Evolutionary conservation across 1,284 basidiomycete genomes (phyloP), one percentile per base, ranked within the genome.

Genomic region (Cerioporus squamosus): DNA sequence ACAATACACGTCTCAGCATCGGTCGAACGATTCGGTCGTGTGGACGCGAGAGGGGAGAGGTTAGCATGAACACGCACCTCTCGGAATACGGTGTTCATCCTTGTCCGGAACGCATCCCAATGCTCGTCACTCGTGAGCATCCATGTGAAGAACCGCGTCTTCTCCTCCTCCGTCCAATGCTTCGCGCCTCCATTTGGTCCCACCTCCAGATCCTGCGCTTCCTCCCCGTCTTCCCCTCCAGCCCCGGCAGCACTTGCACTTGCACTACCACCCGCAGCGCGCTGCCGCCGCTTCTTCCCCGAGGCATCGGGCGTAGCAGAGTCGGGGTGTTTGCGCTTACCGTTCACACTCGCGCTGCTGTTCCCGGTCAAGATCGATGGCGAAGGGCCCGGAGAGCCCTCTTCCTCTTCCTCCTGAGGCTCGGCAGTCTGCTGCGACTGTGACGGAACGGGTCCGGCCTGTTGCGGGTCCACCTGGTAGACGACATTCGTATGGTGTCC

Each of bases 151-250:
- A 91, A 75, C 61, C 80, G 84, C 6, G 85, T 80, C 73, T 90
- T 91, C 69, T 91, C 89, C 15, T 88, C 87, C 68, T 91, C 89
- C 0, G 88, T 88, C 88, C 89, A 91, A 65, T 91, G 88, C 64
- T 91, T 90, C 2, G 88, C 87, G 22, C 88, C 88, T 12, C 68
- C 70, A 31, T 66, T 66, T 18, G 68, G 68, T 3, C 68, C 68
- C 15, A 68, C 58, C 23, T 71, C 68, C 44, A 52, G 26, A 3
- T 69, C 71, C 20, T 68, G 67, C 42, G 45, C 55, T 7, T 65
- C 65, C 24, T 51, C 64, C 38, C 62, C 64, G 24, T 57, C 58
- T 18, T 58, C 64, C 18, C 43, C 52, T 23, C 22, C 38, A n/a
- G 8, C 46, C 4, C 40, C 46, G 23, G 42, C 24, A 17, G 33